Conservation (phyloP, 2,329 filamentous ascomycete species). For the Ceratocystiopsis sp. region DNA sequence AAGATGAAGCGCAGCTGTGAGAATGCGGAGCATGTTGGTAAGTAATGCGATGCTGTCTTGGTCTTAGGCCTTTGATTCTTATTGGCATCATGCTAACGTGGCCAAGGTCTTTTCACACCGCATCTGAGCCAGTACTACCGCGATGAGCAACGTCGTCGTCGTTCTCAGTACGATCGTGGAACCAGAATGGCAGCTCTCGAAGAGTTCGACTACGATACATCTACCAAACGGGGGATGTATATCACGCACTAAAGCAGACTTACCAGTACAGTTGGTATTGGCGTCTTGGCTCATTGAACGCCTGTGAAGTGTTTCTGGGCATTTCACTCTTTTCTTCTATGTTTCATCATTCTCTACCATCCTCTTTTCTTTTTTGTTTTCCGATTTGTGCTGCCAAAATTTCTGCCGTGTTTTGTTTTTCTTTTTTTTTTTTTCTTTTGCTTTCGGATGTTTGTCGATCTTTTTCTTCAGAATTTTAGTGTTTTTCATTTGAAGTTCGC, state of each 20-base stretch:
- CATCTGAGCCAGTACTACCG: constrained; percentile 56
- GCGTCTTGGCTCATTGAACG: neutral
- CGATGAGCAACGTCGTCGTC: constrained; percentile 58
- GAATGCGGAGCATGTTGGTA: constrained; percentile 70
- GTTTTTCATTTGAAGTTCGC: too few relatives aligned
- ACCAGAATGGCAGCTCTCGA: constrained; percentile 54
- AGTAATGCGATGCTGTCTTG: constrained; percentile 16
- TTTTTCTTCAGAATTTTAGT: neutral
- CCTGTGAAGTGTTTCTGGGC: neutral
- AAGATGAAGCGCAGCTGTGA: constrained; percentile 80
- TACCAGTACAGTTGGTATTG: neutral
- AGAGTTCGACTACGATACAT: constrained; percentile 36
- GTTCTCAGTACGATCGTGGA: constrained; percentile 68
- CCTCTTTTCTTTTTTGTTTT: neutral
- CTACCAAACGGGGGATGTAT: constrained; percentile 16
- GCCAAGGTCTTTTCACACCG: constrained; percentile 59
- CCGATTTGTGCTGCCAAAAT: neutral
- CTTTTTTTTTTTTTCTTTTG: neutral
- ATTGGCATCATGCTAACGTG: neutral
- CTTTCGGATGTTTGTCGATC: neutral
- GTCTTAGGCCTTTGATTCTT: neutral
- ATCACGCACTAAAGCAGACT: neutral
- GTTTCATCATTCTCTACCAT: neutral
- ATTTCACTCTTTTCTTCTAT: neutral
- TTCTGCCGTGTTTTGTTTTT: neutral